Evolutionary conservation across 305 asterid species (phyloP).

Genomic region (Andrographis paniculata): DNA sequence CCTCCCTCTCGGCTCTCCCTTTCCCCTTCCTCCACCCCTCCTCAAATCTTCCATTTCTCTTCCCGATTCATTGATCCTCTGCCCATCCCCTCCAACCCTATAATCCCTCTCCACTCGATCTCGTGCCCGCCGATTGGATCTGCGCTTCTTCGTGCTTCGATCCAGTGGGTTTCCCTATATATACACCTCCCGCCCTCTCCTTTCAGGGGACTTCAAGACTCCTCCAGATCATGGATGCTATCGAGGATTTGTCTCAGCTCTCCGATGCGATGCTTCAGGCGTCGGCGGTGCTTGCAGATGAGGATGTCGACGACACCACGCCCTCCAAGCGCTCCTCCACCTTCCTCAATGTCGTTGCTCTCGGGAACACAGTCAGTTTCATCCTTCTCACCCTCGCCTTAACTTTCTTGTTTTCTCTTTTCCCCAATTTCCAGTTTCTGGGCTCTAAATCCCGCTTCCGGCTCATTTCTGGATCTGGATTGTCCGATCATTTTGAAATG

Average conservation of each 20-base stretch:
- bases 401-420: slow-evolving; percentile 12
- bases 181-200: slow-evolving; percentile 8
- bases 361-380: slow-evolving; percentile 79
- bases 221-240: slow-evolving; percentile 66
- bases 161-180: slow-evolving; percentile 26
- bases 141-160: slow-evolving; percentile 28
- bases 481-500: slow-evolving; percentile 1
- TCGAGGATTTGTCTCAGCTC: slow-evolving; percentile 82
- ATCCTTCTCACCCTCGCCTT: slow-evolving; percentile 11
- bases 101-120: slow-evolving; percentile 20
- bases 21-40: too few relatives aligned
- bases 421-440: neutral
- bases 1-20: too few relatives aligned
- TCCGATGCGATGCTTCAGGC: slow-evolving; percentile 97
- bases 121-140: slow-evolving; percentile 31
- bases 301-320: slow-evolving; percentile 72
- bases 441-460: slow-evolving; percentile 9
- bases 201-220: slow-evolving; percentile 23
- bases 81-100: too few relatives aligned
- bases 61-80: too few relatives aligned
- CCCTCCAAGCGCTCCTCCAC: slow-evolving; percentile 70
- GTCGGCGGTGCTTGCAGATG: slow-evolving; percentile 82
- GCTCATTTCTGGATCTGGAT: slow-evolving; percentile 21
- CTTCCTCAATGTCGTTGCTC: slow-evolving; percentile 93
- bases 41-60: too few relatives aligned